Base-by-base conservation (phyloP, 345 rosid genomes). In the Ricinus communis region DNA sequence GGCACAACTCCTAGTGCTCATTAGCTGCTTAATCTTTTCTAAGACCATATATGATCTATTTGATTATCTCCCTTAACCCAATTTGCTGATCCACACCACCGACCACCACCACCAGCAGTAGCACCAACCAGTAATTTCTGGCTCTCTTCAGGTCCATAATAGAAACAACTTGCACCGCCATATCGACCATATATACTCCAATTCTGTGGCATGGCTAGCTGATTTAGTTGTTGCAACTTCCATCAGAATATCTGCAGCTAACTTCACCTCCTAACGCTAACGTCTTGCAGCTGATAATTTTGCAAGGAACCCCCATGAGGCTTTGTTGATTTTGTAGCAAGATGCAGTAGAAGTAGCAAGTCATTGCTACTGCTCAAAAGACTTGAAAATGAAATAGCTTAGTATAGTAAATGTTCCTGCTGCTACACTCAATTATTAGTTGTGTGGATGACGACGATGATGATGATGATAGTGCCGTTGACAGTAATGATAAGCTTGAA, bases 21-120 rank as follows among this genome's bases (percentile, higher is more conserved):
- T 80, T 0, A 91, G 82, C 71, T 87, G 87, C 80, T 88, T 90
- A 76, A 94, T 87, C 80, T 91, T 95, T 73, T 94, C 97, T 49
- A n/a, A 90, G 63, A 8, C 92, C 93, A 76, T 85, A 85, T 19
- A n/a, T 88, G 88, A 57, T 80, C 66, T 57, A 82, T 66, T 63
- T 72, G 58, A 65, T 76, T 62, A 12, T 81, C 75, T 45, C 11
- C 73, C 79, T 75, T 72, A 46, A 62, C 59, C 67, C 76, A 79
- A 31, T 19, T 72, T 52, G 47, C 59, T 47, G 77, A 65, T 27
- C 72, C 68, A 38, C 28, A 38, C 56, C 64, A 60, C 71, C 73
- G 41, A 10, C n/a, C n/a, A n/a, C n/a, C n/a, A n/a, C n/a, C n/a
- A n/a, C n/a, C n/a, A n/a, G n/a, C n/a, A n/a, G n/a, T n/a, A n/a